Conservation (phyloP, 2,329 filamentous ascomycete species). For the Sclerotinia nivalis region DNA sequence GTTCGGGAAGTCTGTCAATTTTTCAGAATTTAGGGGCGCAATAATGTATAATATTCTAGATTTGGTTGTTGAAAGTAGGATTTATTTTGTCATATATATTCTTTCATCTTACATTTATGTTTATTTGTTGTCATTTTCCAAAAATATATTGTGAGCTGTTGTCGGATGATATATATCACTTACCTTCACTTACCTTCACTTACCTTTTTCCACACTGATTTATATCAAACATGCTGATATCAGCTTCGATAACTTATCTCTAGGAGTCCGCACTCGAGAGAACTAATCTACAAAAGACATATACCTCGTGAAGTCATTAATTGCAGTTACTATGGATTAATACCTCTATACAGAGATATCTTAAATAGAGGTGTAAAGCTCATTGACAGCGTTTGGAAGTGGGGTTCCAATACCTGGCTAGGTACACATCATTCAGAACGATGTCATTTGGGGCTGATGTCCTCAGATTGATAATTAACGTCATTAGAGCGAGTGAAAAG, state of each 20-base stretch:
- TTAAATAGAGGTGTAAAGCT: not conserved
- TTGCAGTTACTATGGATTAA: not conserved
- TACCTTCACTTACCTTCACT: not conserved
- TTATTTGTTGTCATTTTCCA: not conserved
- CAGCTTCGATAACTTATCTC: not conserved
- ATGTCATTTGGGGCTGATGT: too few relatives aligned
- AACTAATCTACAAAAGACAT: not conserved
- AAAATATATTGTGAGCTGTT: rapidly evolving
- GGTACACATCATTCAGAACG: too few relatives aligned
- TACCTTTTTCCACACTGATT: too few relatives aligned
- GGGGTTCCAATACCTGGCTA: not conserved
- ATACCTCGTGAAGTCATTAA: too few relatives aligned
- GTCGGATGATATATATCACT: not conserved
- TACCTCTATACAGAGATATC: not conserved
- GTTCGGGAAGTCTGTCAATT: not conserved
- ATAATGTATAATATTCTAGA: not conserved
- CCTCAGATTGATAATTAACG: too few relatives aligned
- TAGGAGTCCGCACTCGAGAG: not conserved
- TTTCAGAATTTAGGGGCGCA: not conserved
- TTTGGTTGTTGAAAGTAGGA: too few relatives aligned
- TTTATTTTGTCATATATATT: rapidly evolving
- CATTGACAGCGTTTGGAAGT: not conserved
- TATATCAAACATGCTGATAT: not conserved
- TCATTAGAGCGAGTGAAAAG: too few relatives aligned
- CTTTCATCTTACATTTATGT: too few relatives aligned